phyloP scores from a whole-genome alignment of 208 protist species.

The Acanthamoeba rhysodes region DNA sequence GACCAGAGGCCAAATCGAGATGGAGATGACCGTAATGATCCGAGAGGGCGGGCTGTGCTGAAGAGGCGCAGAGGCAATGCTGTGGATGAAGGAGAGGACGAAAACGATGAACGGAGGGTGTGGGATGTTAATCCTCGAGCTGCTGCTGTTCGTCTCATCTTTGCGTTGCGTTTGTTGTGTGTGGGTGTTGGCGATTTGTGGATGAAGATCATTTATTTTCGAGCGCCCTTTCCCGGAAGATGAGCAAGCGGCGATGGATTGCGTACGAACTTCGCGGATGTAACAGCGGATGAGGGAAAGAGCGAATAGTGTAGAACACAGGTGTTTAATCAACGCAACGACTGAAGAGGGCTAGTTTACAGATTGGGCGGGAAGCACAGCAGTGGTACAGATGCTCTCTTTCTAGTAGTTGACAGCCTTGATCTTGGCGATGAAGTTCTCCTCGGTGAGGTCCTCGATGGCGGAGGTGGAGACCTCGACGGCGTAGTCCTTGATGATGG shows the following conservation, averaged over 20 bases:
- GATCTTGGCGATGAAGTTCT: slow-evolving; percentile 10
- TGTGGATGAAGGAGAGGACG: no score
- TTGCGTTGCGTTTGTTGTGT: neutral
- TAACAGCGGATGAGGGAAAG: no score
- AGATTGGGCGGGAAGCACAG: neutral
- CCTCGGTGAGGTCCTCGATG: slow-evolving; percentile 53
- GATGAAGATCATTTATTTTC: neutral
- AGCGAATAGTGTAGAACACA: no score
- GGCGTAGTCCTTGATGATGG: slow-evolving; percentile 64
- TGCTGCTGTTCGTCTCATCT: neutral
- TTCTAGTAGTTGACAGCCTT: slow-evolving; percentile 72
- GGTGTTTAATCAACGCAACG: no score
- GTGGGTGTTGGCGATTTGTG: neutral
- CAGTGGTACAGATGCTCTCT: neutral
- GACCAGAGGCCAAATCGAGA: neutral
- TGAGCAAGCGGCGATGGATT: no score
- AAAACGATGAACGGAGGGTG: no score
- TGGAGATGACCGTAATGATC: no score
- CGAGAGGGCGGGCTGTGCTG: no score
- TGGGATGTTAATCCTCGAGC: no score
- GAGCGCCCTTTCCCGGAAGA: neutral
- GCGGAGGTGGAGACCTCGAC: slow-evolving; percentile 36
- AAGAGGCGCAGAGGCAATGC: neutral
- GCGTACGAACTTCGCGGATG: no score
- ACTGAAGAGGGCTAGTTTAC: neutral